Conservation (phyloP, 257 asterid genomes). For the Thymus mandschuricus region DNA sequence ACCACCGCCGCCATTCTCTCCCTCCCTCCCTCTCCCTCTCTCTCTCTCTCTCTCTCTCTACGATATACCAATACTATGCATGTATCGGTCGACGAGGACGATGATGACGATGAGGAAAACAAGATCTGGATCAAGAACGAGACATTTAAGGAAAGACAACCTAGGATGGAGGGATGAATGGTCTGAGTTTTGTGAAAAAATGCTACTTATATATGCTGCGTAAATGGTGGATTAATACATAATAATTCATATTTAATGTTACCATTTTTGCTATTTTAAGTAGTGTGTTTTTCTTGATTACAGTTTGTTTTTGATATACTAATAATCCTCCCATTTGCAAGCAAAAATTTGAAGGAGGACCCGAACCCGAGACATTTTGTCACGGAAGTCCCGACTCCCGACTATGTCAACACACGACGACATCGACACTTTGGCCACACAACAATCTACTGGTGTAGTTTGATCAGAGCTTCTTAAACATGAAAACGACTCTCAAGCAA, state of each 20-base stretch:
- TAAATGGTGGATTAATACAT: slow-evolving; percentile 16
- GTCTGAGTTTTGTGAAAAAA: slow-evolving; percentile 4
- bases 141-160: slow-evolving; percentile 29
- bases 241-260: too few relatives aligned
- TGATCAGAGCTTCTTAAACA: neutral
- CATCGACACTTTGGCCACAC: too few relatives aligned
- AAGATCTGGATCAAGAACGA: slow-evolving; percentile 32
- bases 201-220: neutral
- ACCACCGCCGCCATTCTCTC: slow-evolving; percentile 37
- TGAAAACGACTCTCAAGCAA: slow-evolving; percentile 40
- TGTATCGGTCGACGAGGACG: slow-evolving; percentile 7
- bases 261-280: too few relatives aligned
- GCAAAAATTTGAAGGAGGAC: too few relatives aligned
- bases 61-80: neutral
- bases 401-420: too few relatives aligned
- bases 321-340: too few relatives aligned
- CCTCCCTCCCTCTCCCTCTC: neutral
- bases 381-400: too few relatives aligned
- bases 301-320: too few relatives aligned
- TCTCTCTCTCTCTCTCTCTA: slow-evolving; percentile 28
- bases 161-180: slow-evolving; percentile 11
- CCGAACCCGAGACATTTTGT: too few relatives aligned
- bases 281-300: too few relatives aligned
- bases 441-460: too few relatives aligned
- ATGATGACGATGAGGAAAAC: slow-evolving; percentile 22